Base-by-base conservation (phyloP, 2,329 filamentous ascomycete genomes). In the Reticulascus tulasneorum region DNA sequence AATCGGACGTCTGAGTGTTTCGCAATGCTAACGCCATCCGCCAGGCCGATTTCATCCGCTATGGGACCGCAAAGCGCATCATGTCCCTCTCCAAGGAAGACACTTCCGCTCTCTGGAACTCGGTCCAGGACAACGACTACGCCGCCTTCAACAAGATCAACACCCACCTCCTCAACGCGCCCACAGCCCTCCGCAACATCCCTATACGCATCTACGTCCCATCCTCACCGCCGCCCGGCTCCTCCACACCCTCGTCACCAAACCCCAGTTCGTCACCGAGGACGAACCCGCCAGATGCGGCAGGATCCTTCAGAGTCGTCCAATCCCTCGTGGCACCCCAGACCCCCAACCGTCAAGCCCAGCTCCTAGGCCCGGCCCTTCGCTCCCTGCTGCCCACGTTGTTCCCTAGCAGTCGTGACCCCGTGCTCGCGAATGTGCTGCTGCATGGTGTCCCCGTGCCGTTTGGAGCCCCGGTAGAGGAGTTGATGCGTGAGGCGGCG, bases 201-300 rank as follows among this genome's bases (percentile, higher is more conserved):
- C 93, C 93, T 1, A 64, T 97, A 24, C 82, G 90, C 36, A 66
- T 97, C 36, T 98, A 96, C 61, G 79, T 97, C 31, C 86, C 84
- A 4, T 75, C 79, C 6, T 66, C 77, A 0, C 78, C 85, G 1
- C 53, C 8, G 48, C 50, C 21, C 47, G 46, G 39, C 18, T 17
- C 38, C 12, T 23, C 32, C 1, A 19, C 40, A 6, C 37, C 18
- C 5, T 23, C 37, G 0, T 31, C 28, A 11, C 15, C 15, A 8
- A n/a, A n/a, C n/a, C n/a, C n/a, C n/a, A n/a, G n/a, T n/a, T 13
- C 30, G 9, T 16, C 19, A 7, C 18, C 30, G 16, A 12, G 30
- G 6, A 28, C 24, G 5, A 8, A 10, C 13, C 29, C 16, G 16
- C 4, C 23, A 13, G 4, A 33, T 9, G 58, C 66, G 4, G 55